Conservation (phyloP, 805 yeast genomes). For the Kuraishia cidri region DNA sequence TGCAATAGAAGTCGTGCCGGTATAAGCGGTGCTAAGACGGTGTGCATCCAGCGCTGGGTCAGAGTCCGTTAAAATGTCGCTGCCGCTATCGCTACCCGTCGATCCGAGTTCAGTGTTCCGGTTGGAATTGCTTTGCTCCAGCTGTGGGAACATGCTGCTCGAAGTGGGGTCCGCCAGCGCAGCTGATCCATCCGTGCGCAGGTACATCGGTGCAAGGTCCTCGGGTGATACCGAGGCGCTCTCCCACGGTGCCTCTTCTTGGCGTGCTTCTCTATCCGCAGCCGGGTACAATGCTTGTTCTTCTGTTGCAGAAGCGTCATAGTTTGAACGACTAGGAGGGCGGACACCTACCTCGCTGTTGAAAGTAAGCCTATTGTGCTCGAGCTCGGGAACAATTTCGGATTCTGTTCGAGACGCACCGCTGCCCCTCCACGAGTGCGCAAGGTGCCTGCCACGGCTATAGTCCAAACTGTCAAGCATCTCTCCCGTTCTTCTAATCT, state of each 20-base stretch:
- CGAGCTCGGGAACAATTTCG: neutral
- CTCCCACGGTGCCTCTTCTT: neutral
- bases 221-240: neutral
- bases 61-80: slow-evolving; percentile 3
- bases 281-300: no score
- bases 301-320: neutral
- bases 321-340: neutral
- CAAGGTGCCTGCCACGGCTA: neutral
- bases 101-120: no score
- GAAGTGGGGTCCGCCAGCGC: neutral
- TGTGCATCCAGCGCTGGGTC: slow-evolving; percentile 1
- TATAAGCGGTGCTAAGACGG: neutral
- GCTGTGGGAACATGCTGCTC: neutral
- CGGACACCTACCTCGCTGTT: neutral
- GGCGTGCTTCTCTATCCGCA: neutral
- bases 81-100: slow-evolving; percentile 1
- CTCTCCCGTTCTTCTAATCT: neutral
- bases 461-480: slow-evolving; percentile 1
- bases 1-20: neutral
- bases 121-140: no score
- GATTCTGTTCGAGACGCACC: no score
- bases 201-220: neutral
- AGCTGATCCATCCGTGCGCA: neutral
- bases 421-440: no score
- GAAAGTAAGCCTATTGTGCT: no score